phyloP scores from a whole-genome alignment of 2,329 filamentous ascomycete genomes.

The Lasiodiplodia citricola region DNA sequence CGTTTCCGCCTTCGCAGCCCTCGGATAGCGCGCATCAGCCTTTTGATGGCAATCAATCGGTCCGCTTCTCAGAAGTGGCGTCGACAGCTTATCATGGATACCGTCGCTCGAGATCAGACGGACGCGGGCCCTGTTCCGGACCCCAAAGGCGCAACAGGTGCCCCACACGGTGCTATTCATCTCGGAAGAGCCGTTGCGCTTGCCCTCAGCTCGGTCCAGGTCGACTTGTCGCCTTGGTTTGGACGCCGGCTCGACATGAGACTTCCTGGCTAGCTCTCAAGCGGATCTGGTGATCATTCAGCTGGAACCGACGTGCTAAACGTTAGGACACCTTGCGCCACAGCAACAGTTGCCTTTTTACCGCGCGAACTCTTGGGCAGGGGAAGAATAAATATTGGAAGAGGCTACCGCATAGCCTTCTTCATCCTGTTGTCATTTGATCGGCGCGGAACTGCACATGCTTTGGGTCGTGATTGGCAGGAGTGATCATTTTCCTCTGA shows the following conservation, averaged over 20 bases:
- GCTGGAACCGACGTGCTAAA: slow-evolving; percentile 4
- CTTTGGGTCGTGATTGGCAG: neutral
- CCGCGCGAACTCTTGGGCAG: neutral
- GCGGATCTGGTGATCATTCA: slow-evolving; percentile 17
- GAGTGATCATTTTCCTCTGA: neutral
- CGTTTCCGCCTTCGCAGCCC: neutral
- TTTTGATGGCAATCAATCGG: slow-evolving; percentile 10
- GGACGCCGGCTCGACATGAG: neutral
- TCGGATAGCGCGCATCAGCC: slow-evolving; percentile 15
- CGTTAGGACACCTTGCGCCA: neutral
- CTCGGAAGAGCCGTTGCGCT: neutral
- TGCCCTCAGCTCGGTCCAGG: neutral
- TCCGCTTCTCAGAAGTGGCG: slow-evolving; percentile 14
- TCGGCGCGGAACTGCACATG: neutral
- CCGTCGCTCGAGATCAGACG: neutral
- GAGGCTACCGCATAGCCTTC: neutral
- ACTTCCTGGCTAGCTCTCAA: slow-evolving; percentile 6
- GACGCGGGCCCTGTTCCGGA: neutral
- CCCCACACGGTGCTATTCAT: neutral
- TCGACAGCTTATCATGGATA: slow-evolving; percentile 13
- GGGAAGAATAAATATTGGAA: neutral
- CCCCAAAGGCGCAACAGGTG: neutral
- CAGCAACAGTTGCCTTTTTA: neutral
- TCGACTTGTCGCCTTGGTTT: neutral
- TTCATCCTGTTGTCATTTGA: neutral